phyloP scores from a whole-genome alignment of 257 asterid species.

The Agastache rugosa region DNA sequence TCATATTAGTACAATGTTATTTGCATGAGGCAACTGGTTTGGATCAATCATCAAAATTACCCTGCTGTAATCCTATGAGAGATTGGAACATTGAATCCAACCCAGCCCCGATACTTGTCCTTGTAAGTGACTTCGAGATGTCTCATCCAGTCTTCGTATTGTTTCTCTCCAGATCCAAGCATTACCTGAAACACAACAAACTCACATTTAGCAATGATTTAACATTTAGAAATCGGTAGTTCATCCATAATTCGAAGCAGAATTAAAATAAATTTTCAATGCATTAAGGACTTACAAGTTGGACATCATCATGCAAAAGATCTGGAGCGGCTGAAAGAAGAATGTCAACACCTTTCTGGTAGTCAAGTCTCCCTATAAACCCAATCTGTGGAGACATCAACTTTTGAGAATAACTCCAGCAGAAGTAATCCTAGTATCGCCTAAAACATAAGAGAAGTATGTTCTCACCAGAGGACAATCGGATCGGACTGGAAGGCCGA shows the following conservation, averaged over 20 bases:
- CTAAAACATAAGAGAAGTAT: slow-evolving; percentile 16
- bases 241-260: neutral
- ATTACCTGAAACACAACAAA: slow-evolving; percentile 59
- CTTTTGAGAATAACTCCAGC: slow-evolving; percentile 28
- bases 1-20: slow-evolving; percentile 18
- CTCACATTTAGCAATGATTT: neutral
- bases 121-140: slow-evolving; percentile 57
- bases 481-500: slow-evolving; percentile 84
- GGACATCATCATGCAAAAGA: slow-evolving; percentile 89
- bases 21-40: neutral
- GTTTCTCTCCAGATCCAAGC: slow-evolving; percentile 99
- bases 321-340: slow-evolving; percentile 85
- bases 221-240: neutral
- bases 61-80: slow-evolving; percentile 95
- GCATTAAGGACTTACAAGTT: slow-evolving; percentile 57
- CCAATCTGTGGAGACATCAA: slow-evolving; percentile 66
- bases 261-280: neutral
- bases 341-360: slow-evolving; percentile 94
- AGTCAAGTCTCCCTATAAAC: slow-evolving; percentile 94
- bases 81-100: slow-evolving; percentile 92
- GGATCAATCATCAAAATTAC: slow-evolving; percentile 43
- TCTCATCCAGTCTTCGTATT: slow-evolving; percentile 98
- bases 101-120: slow-evolving; percentile 94
- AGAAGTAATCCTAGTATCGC: slow-evolving; percentile 14
- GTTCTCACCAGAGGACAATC: slow-evolving; percentile 84